Evolutionary conservation across 495 filamentous ascomycete genomes (phyloP), one percentile per base, ranked within the genome.

Genomic region (Diplogelasinospora grovesii): DNA sequence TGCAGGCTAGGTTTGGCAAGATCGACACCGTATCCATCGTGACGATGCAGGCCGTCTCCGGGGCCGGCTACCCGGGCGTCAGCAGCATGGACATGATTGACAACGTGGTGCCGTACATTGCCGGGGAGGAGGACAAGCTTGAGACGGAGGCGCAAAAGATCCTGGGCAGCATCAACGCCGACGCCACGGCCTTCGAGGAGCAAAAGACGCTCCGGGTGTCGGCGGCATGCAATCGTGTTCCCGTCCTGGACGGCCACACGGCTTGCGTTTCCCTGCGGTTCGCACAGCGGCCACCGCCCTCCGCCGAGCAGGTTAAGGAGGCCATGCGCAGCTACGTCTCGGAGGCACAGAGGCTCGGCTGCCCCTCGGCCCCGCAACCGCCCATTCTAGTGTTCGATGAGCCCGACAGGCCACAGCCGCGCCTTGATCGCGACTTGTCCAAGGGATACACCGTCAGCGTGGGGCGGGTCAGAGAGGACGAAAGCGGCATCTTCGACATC

Each of bases 101-200:
- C 61, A 93, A 92, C 53, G 80, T 90, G 3, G 83, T 93, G 38
- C 86, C 86, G 3, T 89, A 72, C 59, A 93, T 93, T 53, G 73
- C 75, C n/a, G 86, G 86, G 33, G 86, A 93, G 64, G 86, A 93
- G 53, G 86, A 89, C 61, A 93, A 90, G 69, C 74, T 93, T 10
- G 81, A 87, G 66, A 82, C 79, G 33, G 85, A 93, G 57, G 85
- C 86, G 3, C 79, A 81, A 33, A 92, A 93, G 74, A 93, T 93
- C 48, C 73, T 90, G 8, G 85, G 86, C 25, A 56, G 55, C 31
- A 54, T 90, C 52, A 85, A 83, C 51, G 54, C 56, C 22, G 78
- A 79, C 11, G 71, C 71, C 13, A 84, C 78, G 7, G 82, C 72
- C 22, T 83, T 89, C 46, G 60, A 74, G 16, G 71, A 83, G 39